phyloP scores from a whole-genome alignment of 805 yeast species.

The Priceomyces haplophilus region DNA sequence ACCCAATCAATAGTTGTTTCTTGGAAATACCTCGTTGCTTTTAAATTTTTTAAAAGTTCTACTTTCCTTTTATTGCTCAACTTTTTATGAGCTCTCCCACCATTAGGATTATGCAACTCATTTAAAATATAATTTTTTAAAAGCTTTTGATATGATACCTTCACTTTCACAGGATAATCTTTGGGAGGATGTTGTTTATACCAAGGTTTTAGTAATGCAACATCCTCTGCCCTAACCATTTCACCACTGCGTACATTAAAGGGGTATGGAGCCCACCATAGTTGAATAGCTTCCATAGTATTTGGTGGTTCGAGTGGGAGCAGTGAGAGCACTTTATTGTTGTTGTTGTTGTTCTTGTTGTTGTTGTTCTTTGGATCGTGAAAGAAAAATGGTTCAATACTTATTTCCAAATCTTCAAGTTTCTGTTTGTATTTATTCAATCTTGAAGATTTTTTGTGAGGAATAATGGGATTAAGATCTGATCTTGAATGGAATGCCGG shows the following conservation, averaged over 20 bases:
- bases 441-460: slow-evolving; percentile 13
- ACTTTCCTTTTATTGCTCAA: slow-evolving; percentile 48
- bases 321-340: no score
- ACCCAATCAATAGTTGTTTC: slow-evolving; percentile 96
- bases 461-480: slow-evolving; percentile 52
- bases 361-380: background rate
- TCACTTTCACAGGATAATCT: slow-evolving; percentile 67
- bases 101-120: slow-evolving; percentile 53
- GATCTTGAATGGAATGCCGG: slow-evolving; percentile 58
- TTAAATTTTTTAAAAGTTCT: slow-evolving; percentile 61
- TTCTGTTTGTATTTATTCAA: slow-evolving; percentile 24
- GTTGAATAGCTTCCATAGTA: slow-evolving; percentile 51
- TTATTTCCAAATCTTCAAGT: slow-evolving; percentile 33
- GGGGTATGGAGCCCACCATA: slow-evolving; percentile 85
- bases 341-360: no score
- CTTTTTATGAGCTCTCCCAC: slow-evolving; percentile 20
- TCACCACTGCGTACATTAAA: slow-evolving; percentile 72
- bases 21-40: slow-evolving; percentile 83
- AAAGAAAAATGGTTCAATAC: slow-evolving; percentile 50
- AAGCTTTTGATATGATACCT: slow-evolving; percentile 87
- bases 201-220: slow-evolving; percentile 80
- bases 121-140: slow-evolving; percentile 72
- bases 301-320: slow-evolving; percentile 39
- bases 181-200: slow-evolving; percentile 65
- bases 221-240: slow-evolving; percentile 84